Evolutionary conservation across 2,329 filamentous ascomycete genomes (phyloP).

Genomic region (Cladophialophora chaetospira): DNA sequence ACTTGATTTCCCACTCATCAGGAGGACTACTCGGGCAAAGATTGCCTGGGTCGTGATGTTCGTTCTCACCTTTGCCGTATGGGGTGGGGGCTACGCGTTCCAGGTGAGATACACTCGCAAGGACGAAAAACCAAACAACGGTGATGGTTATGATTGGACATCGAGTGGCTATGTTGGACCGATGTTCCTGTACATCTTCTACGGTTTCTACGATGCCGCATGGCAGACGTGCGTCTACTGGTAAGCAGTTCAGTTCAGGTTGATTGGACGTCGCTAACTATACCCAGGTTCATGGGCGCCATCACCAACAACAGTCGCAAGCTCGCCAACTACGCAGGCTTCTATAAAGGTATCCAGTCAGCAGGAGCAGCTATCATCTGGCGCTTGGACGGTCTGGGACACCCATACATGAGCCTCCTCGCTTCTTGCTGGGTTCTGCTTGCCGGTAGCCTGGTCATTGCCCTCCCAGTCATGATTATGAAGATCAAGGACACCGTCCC

Average conservation of each 20-base stretch:
- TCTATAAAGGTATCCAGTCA: constrained; percentile 90
- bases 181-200: constrained; percentile 66
- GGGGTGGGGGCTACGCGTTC: constrained; percentile 80
- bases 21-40: constrained; percentile 67
- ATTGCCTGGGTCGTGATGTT: constrained; percentile 60
- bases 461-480: constrained; percentile 66
- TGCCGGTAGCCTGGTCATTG: constrained; percentile 71
- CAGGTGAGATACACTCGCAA: constrained; percentile 62
- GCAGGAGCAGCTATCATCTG: constrained; percentile 68
- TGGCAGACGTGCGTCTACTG: background rate
- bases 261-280: background rate
- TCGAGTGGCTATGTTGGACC: background rate
- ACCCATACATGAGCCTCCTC: constrained; percentile 55
- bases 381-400: constrained; percentile 44
- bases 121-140: constrained; percentile 42
- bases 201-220: constrained; percentile 49
- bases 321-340: constrained; percentile 86
- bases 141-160: constrained; percentile 44
- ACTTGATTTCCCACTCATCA: constrained; percentile 60
- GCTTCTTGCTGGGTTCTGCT: constrained; percentile 75
- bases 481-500: background rate
- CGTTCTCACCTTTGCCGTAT: constrained; percentile 70
- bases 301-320: constrained; percentile 91
- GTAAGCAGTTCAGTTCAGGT: background rate
- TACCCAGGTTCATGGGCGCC: constrained; percentile 95